phyloP scores from a whole-genome alignment of 306 rosid genomes.

The Spatholobus suberectus region DNA sequence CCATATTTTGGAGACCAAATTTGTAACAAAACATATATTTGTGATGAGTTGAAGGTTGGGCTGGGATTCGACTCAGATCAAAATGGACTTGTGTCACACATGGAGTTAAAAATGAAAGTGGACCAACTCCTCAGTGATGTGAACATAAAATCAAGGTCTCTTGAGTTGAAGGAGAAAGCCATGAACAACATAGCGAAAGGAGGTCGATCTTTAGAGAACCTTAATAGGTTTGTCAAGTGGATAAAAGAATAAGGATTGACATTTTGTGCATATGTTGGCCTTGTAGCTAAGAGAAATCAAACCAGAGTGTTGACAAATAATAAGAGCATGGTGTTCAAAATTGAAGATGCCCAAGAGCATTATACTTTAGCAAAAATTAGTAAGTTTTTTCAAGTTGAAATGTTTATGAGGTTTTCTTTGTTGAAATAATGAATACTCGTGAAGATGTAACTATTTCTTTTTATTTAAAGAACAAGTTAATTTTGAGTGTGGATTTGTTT shows the following conservation, averaged over 20 bases:
- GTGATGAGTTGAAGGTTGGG: slow-evolving; percentile 59
- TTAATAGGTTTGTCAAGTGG: slow-evolving; percentile 49
- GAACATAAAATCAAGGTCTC: slow-evolving; percentile 36
- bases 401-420: neutral
- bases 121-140: slow-evolving; percentile 44
- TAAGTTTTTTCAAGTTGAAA: neutral
- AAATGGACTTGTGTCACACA: slow-evolving; percentile 37
- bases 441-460: too few relatives aligned
- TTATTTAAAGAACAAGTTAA: too few relatives aligned
- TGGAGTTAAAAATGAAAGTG: slow-evolving; percentile 48
- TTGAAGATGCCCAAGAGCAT: too few relatives aligned
- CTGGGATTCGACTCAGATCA: slow-evolving; percentile 43
- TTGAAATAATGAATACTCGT: neutral
- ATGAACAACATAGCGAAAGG: slow-evolving; percentile 1
- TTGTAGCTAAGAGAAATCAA: slow-evolving; percentile 40
- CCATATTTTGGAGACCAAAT: slow-evolving; percentile 53
- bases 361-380: neutral
- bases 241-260: slow-evolving; percentile 35
- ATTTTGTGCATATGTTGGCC: neutral
- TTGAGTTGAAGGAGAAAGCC: slow-evolving; percentile 15
- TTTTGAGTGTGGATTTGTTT: too few relatives aligned
- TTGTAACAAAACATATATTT: slow-evolving; percentile 37
- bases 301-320: slow-evolving; percentile 35
- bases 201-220: slow-evolving; percentile 42
- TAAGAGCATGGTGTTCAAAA: neutral